Conservation (phyloP, 768 basidiomycete species). For the Myochromella boudieri region DNA sequence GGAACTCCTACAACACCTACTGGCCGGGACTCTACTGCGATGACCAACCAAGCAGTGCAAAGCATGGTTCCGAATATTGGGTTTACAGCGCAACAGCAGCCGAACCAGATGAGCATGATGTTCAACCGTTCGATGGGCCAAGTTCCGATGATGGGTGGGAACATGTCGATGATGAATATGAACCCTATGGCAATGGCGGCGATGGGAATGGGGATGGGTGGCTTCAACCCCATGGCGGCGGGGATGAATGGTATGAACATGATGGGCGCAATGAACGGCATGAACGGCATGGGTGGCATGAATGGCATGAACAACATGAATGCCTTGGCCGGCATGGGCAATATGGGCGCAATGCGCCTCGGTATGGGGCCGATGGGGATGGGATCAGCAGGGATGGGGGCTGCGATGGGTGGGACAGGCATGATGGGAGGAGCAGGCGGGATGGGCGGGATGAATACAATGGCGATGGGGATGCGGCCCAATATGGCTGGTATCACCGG, state of each 20-base stretch:
- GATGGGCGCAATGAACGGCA: constrained; percentile 24
- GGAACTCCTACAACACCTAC: constrained; percentile 21
- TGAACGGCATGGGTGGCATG: constrained; percentile 25
- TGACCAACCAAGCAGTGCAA: constrained; percentile 35
- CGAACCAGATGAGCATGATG: constrained; percentile 53
- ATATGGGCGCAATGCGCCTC: constrained; percentile 31
- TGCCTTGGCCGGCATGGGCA: constrained; percentile 19
- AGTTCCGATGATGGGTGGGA: constrained; percentile 41
- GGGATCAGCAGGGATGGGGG: constrained; percentile 18
- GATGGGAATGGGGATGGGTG: constrained; percentile 41
- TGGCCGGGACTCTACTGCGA: constrained; percentile 22
- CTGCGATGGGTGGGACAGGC: constrained; percentile 11
- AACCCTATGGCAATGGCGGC: constrained; percentile 53
- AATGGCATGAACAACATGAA: constrained; percentile 35
- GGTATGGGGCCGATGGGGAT: constrained; percentile 33
- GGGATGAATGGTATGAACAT: constrained; percentile 32
- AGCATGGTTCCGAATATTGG: constrained; percentile 31
- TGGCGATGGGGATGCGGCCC: constrained; percentile 17
- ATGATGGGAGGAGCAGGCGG: constrained; percentile 21
- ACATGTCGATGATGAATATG: constrained; percentile 40
- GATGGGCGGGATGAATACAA: constrained; percentile 22
- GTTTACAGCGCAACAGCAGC: constrained; percentile 31
- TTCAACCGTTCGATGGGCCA: constrained; percentile 53
- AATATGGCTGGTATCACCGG: constrained; percentile 21
- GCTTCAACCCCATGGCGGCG: constrained; percentile 28